phyloP scores from a whole-genome alignment of 352 stramenopile genomes.

The Phytopythium oedochilum region DNA sequence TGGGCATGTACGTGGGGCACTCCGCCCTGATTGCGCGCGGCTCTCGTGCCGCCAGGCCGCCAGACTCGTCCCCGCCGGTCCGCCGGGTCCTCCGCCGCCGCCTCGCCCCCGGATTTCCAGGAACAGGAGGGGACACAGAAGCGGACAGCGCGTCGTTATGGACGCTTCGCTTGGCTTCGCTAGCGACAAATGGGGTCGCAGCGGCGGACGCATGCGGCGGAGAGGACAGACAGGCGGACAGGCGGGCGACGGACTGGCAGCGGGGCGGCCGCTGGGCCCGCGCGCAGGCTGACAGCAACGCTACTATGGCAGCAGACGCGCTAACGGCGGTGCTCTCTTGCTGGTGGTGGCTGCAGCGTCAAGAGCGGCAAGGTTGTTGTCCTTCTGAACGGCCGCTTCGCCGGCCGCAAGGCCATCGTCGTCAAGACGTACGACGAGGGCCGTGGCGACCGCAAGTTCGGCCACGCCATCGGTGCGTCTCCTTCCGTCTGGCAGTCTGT shows the following conservation, averaged over 20 bases:
- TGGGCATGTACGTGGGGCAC: constrained; percentile 85
- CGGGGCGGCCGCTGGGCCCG: background rate
- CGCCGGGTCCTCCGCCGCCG: no score
- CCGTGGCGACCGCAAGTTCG: constrained; percentile 95
- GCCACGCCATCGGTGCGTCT: constrained; percentile 90
- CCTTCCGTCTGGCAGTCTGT: background rate
- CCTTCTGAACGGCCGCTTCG: constrained; percentile 97
- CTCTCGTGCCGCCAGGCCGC: no score
- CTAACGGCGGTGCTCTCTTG: background rate
- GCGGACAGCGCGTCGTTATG: background rate
- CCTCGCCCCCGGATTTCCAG: background rate
- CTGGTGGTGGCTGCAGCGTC: constrained; percentile 60
- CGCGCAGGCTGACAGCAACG: background rate
- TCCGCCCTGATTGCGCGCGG: no score
- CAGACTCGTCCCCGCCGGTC: no score
- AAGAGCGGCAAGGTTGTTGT: constrained; percentile 99
- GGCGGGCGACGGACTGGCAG: background rate
- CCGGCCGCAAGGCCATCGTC: constrained; percentile 98
- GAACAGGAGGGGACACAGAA: background rate
- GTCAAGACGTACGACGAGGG: constrained; percentile 99
- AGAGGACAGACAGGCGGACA: background rate
- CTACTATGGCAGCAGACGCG: background rate
- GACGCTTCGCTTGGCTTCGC: no score
- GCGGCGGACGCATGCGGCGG: no score
- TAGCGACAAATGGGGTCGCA: no score